These are phyloP conservation scores for Talaromyces sp. DNA, from an alignment of 2,329 filamentous ascomycete genomes.

Conservation along the genomic window DNA sequence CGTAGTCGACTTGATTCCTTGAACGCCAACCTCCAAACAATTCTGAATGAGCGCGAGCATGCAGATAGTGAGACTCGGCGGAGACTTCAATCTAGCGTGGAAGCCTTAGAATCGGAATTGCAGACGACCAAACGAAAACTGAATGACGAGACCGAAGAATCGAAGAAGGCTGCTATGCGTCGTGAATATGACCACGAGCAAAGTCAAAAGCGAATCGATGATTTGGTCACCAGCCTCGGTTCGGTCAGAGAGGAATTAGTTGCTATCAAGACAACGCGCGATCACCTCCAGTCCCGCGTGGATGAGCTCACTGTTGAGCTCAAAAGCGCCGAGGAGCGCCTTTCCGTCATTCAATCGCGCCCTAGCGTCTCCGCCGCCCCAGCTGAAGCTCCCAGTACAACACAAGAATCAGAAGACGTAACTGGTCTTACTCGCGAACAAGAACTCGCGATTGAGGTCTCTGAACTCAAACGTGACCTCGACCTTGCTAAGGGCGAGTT, in stretches of 20 bases:
- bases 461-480: slow-evolving; percentile 83
- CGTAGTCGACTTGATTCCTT: slow-evolving; percentile 80
- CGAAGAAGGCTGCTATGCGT: slow-evolving; percentile 77
- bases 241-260: slow-evolving; percentile 85
- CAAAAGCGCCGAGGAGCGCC: slow-evolving; percentile 83
- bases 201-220: slow-evolving; percentile 87
- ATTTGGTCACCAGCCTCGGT: slow-evolving; percentile 77
- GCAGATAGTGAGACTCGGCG: slow-evolving; percentile 79
- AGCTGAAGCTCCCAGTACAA: slow-evolving; percentile 42
- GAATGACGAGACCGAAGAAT: slow-evolving; percentile 78
- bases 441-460: slow-evolving; percentile 79
- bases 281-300: slow-evolving; percentile 85
- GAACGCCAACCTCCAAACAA: slow-evolving; percentile 79
- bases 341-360: slow-evolving; percentile 78
- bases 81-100: slow-evolving; percentile 75
- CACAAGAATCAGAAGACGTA: slow-evolving; percentile 51
- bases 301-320: slow-evolving; percentile 88
- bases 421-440: slow-evolving; percentile 68
- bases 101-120: slow-evolving; percentile 78
- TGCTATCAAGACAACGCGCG: slow-evolving; percentile 80
- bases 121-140: slow-evolving; percentile 79
- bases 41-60: slow-evolving; percentile 90
- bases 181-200: slow-evolving; percentile 91
- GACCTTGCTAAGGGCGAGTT: slow-evolving; percentile 80
- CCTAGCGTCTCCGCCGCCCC: slow-evolving; percentile 64